Evolutionary conservation across 2,329 filamentous ascomycete species (phyloP), one percentile per base, ranked within the genome.

Genomic region (Myriosclerotinia curreyana): DNA sequence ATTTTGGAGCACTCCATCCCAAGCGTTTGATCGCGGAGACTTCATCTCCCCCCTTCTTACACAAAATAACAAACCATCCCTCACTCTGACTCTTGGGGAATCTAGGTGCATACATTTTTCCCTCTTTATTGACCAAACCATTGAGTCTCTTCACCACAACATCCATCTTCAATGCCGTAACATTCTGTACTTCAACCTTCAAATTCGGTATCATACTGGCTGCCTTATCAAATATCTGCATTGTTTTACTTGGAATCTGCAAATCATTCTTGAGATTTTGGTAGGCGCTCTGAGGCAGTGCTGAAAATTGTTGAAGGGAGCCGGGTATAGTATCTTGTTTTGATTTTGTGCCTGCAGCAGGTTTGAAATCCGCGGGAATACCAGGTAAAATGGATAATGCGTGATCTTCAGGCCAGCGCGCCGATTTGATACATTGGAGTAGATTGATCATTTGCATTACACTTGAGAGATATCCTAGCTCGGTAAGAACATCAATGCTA

Each of bases 31-130:
- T 80, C 3, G 90, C 94, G 5, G 96, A 77, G 48, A 98, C 82
- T 70, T 97, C 91, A 65, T 94, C 91, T 8, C 78, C 83, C 0
- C 79, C 79, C 2, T 83, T 72, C 70, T 90, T 86, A 8, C 86
- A 88, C 0, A 96, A 82, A 28, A 98, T 74, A 17, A 95, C 85
- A 76, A 99, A 98, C 84, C 88, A 98, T 0, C 93, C 93, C 73
- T 99, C 95, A 0, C 87, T 95, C 76, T 99, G 95, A 20, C 92
- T 87, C 77, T 99, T 99, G 1, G 94, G 94, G 77, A 96, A 98
- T 28, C 85, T 83, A 3, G 96, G 94, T 0, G 95, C 92, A 71
- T 88, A 96, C 74, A 97, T 89, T 66, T 89, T 85, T 56, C 85
- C 87, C 1, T 92, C 89, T 11, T 81, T 79, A 73, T 89, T 83